These are phyloP conservation scores for Penicillium longicatenatum DNA, from an alignment of 495 filamentous ascomycete species.

Conservation along the genomic window DNA sequence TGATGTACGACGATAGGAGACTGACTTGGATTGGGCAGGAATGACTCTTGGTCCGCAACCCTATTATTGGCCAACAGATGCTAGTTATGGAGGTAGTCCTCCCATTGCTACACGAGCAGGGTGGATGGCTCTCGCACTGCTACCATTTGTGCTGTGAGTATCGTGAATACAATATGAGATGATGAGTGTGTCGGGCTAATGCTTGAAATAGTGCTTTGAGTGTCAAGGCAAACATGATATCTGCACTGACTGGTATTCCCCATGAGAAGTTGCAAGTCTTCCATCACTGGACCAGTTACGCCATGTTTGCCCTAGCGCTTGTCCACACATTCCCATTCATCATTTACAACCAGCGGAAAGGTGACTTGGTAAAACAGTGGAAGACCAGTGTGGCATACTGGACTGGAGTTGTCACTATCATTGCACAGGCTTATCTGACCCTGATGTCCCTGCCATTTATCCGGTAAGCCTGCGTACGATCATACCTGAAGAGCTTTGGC, in stretches of 20 bases:
- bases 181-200: slow-evolving; percentile 1
- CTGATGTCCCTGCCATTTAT: slow-evolving; percentile 48
- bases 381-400: slow-evolving; percentile 40
- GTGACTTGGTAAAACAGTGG: slow-evolving; percentile 50
- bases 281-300: slow-evolving; percentile 46
- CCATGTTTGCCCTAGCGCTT: slow-evolving; percentile 48
- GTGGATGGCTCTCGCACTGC: slow-evolving; percentile 52
- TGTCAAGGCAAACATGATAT: slow-evolving; percentile 46
- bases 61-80: slow-evolving; percentile 60
- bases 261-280: slow-evolving; percentile 54
- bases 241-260: slow-evolving; percentile 49
- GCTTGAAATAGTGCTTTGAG: slow-evolving; percentile 28
- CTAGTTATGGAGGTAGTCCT: slow-evolving; percentile 50
- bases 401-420: slow-evolving; percentile 47
- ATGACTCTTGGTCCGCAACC: slow-evolving; percentile 54
- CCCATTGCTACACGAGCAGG: slow-evolving; percentile 55
- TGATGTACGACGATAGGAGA: neutral
- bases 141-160: slow-evolving; percentile 54
- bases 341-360: slow-evolving; percentile 44
- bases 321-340: slow-evolving; percentile 58
- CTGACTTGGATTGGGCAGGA: slow-evolving; percentile 24
- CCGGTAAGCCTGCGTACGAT: slow-evolving; percentile 29
- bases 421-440: slow-evolving; percentile 54
- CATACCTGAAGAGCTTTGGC: neutral
- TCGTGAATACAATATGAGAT: slow-evolving; percentile 5